Percentiles rank a stretch among this genome's conserved stretches.
These are phyloP conservation scores for Linum tenue DNA, from an alignment of 345 rosid species.

Conservation along the genomic window DNA sequence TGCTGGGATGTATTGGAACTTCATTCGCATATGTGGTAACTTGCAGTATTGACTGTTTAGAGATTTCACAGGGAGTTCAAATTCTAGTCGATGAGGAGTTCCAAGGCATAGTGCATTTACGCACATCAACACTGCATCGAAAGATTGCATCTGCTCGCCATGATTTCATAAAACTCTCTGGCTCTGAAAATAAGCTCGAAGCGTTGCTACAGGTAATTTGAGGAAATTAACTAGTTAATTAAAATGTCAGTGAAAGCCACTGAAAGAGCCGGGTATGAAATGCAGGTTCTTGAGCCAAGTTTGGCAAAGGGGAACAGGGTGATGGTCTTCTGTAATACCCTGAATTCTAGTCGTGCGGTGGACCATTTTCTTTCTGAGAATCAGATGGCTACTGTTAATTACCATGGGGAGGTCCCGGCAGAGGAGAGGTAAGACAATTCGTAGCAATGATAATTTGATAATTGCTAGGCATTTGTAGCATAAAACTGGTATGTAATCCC, in stretches of 20 bases:
- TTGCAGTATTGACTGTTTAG: conserved; percentile 1
- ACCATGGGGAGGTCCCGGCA: conserved; percentile 95
- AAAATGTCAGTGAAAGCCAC: conserved; percentile 11
- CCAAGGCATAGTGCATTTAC: conserved; percentile 77
- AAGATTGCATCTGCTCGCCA: conserved; percentile 87
- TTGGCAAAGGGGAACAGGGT: conserved; percentile 87
- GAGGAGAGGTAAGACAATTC: conserved; percentile 56
- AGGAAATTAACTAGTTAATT: no score
- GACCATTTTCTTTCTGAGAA: conserved; percentile 83
- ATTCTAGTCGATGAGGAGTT: conserved; percentile 83
- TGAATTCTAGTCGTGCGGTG: conserved; percentile 86
- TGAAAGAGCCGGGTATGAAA: conserved; percentile 15
- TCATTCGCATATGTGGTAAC: background rate
- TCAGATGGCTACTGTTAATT: conserved; percentile 76
- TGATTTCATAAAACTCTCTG: conserved; percentile 81
- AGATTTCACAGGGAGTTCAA: conserved; percentile 72
- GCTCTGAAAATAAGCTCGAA: conserved; percentile 89
- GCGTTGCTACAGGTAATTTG: conserved; percentile 65
- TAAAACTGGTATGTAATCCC: background rate
- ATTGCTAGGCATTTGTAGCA: background rate
- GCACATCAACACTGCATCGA: conserved; percentile 85
- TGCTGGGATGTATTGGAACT: no score
- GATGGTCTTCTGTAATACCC: conserved; percentile 88
- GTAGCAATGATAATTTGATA: background rate
- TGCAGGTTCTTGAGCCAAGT: conserved; percentile 93